phyloP scores from a whole-genome alignment of 2,329 filamentous ascomycete genomes.

The Ceratocystiopsis sp. region DNA sequence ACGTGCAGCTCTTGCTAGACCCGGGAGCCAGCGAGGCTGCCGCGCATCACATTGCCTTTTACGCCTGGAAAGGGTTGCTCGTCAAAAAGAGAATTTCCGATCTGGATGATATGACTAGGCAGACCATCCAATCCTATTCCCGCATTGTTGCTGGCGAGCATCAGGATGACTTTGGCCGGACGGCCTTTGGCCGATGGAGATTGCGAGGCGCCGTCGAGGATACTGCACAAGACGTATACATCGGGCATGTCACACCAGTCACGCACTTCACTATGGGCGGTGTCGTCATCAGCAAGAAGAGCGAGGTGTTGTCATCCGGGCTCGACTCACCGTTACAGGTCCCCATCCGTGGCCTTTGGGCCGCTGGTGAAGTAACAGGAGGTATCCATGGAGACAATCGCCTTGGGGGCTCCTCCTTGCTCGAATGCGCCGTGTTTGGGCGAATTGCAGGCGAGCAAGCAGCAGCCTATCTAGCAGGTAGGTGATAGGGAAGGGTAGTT shows the following conservation, averaged over 20 bases:
- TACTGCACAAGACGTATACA: slow-evolving; percentile 82
- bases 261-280: slow-evolving; percentile 99
- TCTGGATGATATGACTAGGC: slow-evolving; percentile 72
- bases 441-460: slow-evolving; percentile 91
- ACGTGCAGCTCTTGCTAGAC: slow-evolving; percentile 90
- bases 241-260: slow-evolving; percentile 75
- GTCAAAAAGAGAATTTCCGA: slow-evolving; percentile 94
- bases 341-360: slow-evolving; percentile 88
- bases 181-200: slow-evolving; percentile 93
- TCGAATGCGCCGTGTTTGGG: slow-evolving; percentile 96
- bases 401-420: slow-evolving; percentile 86
- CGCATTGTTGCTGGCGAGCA: slow-evolving; percentile 84
- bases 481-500: too few relatives aligned
- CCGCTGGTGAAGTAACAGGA: slow-evolving; percentile 91
- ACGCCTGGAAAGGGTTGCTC: slow-evolving; percentile 95
- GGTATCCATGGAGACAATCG: slow-evolving; percentile 98
- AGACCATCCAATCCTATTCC: slow-evolving; percentile 88
- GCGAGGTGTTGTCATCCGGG: slow-evolving; percentile 63
- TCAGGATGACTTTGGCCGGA: slow-evolving; percentile 93
- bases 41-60: slow-evolving; percentile 98
- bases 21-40: slow-evolving; percentile 95
- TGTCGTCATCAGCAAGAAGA: slow-evolving; percentile 97
- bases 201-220: slow-evolving; percentile 31
- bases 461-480: slow-evolving; percentile 37
- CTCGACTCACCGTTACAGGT: slow-evolving; percentile 41